These are phyloP conservation scores for Lactifluus volemus DNA, from an alignment of 768 basidiomycete genomes.

Conservation along the genomic window DNA sequence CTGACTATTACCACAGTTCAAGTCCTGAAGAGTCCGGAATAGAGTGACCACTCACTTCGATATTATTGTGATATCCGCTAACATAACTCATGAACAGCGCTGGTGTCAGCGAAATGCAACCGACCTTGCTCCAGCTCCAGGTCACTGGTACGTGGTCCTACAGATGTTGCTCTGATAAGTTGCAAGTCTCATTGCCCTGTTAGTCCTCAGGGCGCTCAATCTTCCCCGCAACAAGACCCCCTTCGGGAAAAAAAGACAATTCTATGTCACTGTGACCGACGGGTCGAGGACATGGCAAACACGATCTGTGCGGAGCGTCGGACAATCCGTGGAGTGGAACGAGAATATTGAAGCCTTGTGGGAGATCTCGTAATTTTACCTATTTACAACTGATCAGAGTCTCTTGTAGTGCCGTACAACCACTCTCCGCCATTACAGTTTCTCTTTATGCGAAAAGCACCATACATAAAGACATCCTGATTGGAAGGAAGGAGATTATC, in stretches of 20 bases:
- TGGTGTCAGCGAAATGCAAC: no score
- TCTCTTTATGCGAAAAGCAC: background rate
- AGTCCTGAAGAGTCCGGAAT: no score
- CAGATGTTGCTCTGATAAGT: no score
- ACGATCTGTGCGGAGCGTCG: background rate
- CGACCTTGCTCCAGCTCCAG: no score
- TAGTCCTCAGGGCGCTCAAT: background rate
- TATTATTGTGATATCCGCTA: no score
- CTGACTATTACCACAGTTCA: no score
- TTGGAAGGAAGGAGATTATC: no score
- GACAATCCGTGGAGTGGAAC: background rate
- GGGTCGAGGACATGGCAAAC: background rate
- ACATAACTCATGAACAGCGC: no score
- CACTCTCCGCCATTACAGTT: background rate
- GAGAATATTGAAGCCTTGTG: background rate
- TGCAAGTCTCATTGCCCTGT: background rate
- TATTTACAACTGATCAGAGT: background rate
- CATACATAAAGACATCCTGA: no score
- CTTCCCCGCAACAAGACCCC: background rate
- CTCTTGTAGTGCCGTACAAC: background rate
- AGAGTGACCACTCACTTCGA: no score
- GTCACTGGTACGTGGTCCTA: no score
- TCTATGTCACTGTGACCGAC: background rate
- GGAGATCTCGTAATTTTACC: background rate
- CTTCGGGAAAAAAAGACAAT: no score